Base-by-base conservation (phyloP, 179 eudicot species). In the Heliamphora pulchella region DNA sequence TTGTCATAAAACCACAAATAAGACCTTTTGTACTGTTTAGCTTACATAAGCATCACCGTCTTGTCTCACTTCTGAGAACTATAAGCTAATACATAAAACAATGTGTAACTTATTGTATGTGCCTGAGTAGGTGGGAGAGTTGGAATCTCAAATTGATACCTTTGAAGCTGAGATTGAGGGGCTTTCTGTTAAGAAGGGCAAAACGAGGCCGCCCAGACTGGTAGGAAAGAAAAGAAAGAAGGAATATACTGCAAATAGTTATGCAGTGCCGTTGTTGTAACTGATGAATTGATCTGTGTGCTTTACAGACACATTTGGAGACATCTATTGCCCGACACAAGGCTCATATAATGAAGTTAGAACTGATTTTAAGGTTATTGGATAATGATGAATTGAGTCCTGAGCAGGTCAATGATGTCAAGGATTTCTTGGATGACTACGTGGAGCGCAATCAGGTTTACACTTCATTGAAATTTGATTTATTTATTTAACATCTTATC, bases 121-220 rank as follows among this genome's bases (percentile, higher is more conserved):
- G 59, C 63, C 67, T 81, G 79, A 86, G 71, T 83, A 94, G 99
- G 99, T 96, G 18, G 86, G 91, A 59, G 98, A 94, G 89, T 83
- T 96, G 86, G 97, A 92, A 80, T 91, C 93, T 75, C 99, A 96
- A 87, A 92, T 96, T 80, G 99, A 96, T 86, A 89, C 83, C 83
- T 96, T 94, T 89, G 99, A 96, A 88, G 99, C 98, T 81, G 99
- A 96, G 87, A 85, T 91, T 81, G 99, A 96, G 84, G 99, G 99
- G 48, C 92, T 96, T 54, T 87, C 96, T 46, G 97, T 94, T 66
- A 96, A 94, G 85, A 96, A 96, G 86, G 99, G 99, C 74, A 96
- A 96, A 86, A 84, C 92, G 8, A 91, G 99, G 86, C 99, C 99
- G 63, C 99, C 99, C 31, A 94, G 99, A 94, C 79, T 96, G 97